phyloP scores from a whole-genome alignment of 2,329 filamentous ascomycete species.

The Alternaria dauci region DNA sequence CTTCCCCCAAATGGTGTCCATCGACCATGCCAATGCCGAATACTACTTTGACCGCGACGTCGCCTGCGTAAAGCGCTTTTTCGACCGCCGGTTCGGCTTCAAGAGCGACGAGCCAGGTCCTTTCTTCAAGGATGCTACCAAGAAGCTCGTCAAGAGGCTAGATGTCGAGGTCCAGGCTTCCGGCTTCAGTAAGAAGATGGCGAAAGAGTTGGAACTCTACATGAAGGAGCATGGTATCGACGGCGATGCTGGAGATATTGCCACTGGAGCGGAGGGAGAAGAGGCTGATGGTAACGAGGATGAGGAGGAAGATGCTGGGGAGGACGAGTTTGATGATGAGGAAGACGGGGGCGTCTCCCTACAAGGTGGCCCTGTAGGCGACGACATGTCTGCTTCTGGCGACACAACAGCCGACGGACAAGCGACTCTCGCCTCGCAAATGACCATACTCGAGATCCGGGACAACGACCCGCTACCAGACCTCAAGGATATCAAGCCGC shows the following conservation, averaged over 20 bases:
- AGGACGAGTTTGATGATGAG: constrained; percentile 17
- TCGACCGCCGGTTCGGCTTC: constrained; percentile 88
- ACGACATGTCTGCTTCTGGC: neutral
- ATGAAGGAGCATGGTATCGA: constrained; percentile 76
- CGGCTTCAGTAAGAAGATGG: constrained; percentile 96
- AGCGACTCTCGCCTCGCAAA: constrained; percentile 34
- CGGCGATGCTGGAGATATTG: constrained; percentile 56
- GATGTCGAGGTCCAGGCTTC: constrained; percentile 92
- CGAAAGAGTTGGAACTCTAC: constrained; percentile 89
- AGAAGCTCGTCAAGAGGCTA: constrained; percentile 73
- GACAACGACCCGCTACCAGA: constrained; percentile 47
- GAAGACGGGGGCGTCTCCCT: constrained; percentile 7
- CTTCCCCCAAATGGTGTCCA: constrained; percentile 97
- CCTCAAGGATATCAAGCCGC: constrained; percentile 41
- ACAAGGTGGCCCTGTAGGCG: constrained; percentile 12
- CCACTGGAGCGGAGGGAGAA: constrained; percentile 34
- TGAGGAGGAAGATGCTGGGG: neutral
- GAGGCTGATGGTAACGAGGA: constrained; percentile 26
- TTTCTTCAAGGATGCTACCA: constrained; percentile 83
- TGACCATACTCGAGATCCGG: constrained; percentile 50
- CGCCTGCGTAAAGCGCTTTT: constrained; percentile 93
- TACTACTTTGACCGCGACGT: constrained; percentile 99
- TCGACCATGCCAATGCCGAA: constrained; percentile 90
- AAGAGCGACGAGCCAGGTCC: constrained; percentile 82
- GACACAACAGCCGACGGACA: constrained; percentile 5